Evolutionary conservation across 805 yeast species (phyloP), one percentile per base, ranked within the genome.

Genomic region (Barnettozyma pratensis): DNA sequence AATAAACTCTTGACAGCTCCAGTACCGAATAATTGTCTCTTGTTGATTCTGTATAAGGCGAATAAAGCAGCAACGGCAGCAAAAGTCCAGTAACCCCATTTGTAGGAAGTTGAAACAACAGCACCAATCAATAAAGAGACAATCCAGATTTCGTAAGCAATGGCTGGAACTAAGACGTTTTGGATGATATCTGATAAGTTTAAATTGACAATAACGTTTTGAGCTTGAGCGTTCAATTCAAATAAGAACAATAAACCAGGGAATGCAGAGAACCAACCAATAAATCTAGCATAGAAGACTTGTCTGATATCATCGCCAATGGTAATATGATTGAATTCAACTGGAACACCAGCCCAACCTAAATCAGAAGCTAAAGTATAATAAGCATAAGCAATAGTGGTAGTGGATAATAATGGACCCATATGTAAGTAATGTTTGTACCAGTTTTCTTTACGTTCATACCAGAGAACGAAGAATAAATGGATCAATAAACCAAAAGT

Each of bases 81-180:
- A 62, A 82, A 77, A 6, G 77, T 73, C 65, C 77, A 82, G 69
- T 78, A 81, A 61, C 87, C 88, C 86, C 86, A 82, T 63, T 79
- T 82, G 65, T 82, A 82, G 40, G 78, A 65, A 7, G 84, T 73
- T 34, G 61, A 54, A 50, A 82, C 76, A 54, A 82, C 67, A 25
- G 76, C 51, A 57, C 85, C 87, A 59, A 82, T 73, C 62, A 82
- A 71, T 39, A 78, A 68, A 39, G 79, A 74, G 45, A 82, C 68
- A 37, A 80, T 79, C 59, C 70, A 75, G 25, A 76, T 71, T 59
- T 70, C 78, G 41, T 69, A 63, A n/a, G 73, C 66, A 31, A 71
- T 57, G n/a, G 72, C 54, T 56, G 76, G 76, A 14, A 74, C 58
- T 42, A 73, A 58, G 51, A 74, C 65, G 25, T 56, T 52, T 37